phyloP scores from a whole-genome alignment of 495 filamentous ascomycete species.

The Letharia columbiana region DNA sequence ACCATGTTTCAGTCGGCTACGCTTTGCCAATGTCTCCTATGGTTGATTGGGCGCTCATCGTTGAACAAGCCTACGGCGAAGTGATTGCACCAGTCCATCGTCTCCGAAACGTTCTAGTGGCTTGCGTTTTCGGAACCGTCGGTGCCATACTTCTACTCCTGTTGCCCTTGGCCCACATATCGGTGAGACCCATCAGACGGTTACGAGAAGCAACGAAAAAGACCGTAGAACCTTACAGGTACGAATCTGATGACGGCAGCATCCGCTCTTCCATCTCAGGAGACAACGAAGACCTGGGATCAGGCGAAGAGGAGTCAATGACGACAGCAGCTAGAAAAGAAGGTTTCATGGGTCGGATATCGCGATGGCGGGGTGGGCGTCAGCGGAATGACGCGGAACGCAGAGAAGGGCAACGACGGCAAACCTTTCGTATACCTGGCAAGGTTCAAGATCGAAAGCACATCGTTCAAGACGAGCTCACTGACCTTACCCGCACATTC shows the following conservation, averaged over 20 bases:
- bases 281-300: conserved; percentile 28
- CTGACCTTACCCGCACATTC: conserved; percentile 77
- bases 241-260: conserved; percentile 26
- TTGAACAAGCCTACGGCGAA: conserved; percentile 66
- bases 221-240: conserved; percentile 53
- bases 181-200: conserved; percentile 69
- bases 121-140: conserved; percentile 74
- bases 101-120: conserved; percentile 67
- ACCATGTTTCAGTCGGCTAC: conserved; percentile 59
- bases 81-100: conserved; percentile 65
- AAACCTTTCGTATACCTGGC: conserved; percentile 70
- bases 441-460: conserved; percentile 71
- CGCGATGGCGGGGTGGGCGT: conserved; percentile 27
- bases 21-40: conserved; percentile 55
- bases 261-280: conserved; percentile 32
- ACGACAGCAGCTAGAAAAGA: conserved; percentile 34
- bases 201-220: conserved; percentile 70
- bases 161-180: conserved; percentile 68
- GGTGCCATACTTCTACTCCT: conserved; percentile 59
- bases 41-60: conserved; percentile 70
- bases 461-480: conserved; percentile 74
- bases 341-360: conserved; percentile 33
- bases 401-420: conserved; percentile 38
- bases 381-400: conserved; percentile 19
- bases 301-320: conserved; percentile 16